Evolutionary conservation across 2,329 filamentous ascomycete species (phyloP).

Genomic region (Harringtonia aguacate): DNA sequence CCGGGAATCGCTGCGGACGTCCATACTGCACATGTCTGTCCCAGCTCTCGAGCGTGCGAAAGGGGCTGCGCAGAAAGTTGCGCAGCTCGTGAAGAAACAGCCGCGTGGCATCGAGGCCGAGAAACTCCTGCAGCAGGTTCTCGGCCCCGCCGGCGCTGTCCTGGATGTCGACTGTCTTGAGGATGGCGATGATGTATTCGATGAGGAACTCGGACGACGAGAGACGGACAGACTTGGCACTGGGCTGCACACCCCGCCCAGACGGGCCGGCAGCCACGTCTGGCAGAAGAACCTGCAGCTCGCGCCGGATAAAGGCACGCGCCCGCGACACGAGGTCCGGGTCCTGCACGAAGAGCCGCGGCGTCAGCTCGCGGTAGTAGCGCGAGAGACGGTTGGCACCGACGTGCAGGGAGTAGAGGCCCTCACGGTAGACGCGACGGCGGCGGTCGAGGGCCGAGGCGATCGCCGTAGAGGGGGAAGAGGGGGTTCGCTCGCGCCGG

Average conservation of each 20-base stretch:
- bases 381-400: slow-evolving; percentile 70
- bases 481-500: neutral
- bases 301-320: slow-evolving; percentile 70
- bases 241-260: neutral
- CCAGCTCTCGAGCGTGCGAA: slow-evolving; percentile 61
- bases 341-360: slow-evolving; percentile 52
- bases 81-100: slow-evolving; percentile 79
- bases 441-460: slow-evolving; percentile 42
- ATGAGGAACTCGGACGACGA: slow-evolving; percentile 58
- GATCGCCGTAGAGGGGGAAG: slow-evolving; percentile 12
- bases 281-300: slow-evolving; percentile 51
- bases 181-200: slow-evolving; percentile 73
- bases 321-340: slow-evolving; percentile 63
- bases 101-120: slow-evolving; percentile 60
- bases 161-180: slow-evolving; percentile 75
- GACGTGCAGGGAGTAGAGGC: slow-evolving; percentile 69
- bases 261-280: neutral
- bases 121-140: slow-evolving; percentile 64
- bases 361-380: slow-evolving; percentile 66
- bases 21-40: slow-evolving; percentile 68
- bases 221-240: slow-evolving; percentile 37
- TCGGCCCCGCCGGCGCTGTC: slow-evolving; percentile 70
- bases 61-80: slow-evolving; percentile 76
- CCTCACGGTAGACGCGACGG: slow-evolving; percentile 59
- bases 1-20: neutral